Conservation (phyloP, 2,329 filamentous ascomycete genomes). For the Tolypocladium nubicola region DNA sequence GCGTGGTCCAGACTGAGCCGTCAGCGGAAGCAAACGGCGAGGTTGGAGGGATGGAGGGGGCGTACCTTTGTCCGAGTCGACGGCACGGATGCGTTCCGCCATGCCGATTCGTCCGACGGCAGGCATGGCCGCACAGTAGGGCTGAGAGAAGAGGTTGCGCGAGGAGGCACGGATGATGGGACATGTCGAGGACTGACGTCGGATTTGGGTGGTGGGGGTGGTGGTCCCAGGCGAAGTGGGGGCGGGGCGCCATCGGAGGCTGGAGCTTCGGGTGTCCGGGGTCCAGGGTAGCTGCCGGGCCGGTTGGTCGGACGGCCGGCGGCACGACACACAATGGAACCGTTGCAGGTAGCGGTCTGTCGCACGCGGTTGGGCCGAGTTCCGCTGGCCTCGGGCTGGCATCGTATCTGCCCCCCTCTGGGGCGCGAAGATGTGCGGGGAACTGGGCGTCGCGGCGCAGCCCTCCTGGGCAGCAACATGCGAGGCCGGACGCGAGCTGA, state of each 20-base stretch:
- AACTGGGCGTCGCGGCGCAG: no score
- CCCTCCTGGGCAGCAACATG: background rate
- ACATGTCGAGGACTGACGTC: background rate
- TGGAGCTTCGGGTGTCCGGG: no score
- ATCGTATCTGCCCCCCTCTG: background rate
- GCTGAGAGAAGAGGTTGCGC: background rate
- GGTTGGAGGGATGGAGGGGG: background rate
- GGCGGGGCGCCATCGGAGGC: background rate
- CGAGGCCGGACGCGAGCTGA: background rate
- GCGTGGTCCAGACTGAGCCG: constrained; percentile 62
- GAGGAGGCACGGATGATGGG: background rate
- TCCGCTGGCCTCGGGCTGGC: background rate
- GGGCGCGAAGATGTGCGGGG: background rate
- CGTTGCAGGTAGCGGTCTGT: no score
- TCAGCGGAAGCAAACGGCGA: background rate
- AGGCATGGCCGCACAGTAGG: background rate
- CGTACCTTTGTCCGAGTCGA: constrained; percentile 29
- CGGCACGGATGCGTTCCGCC: constrained; percentile 16
- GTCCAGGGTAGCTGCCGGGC: background rate
- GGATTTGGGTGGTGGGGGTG: background rate
- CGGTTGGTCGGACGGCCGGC: no score
- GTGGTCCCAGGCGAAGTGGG: background rate
- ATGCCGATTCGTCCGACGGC: constrained; percentile 4
- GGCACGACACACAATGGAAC: no score
- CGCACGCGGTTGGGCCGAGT: background rate